Conservation (phyloP, 306 rosid species). For the Sicyos baderoa region DNA sequence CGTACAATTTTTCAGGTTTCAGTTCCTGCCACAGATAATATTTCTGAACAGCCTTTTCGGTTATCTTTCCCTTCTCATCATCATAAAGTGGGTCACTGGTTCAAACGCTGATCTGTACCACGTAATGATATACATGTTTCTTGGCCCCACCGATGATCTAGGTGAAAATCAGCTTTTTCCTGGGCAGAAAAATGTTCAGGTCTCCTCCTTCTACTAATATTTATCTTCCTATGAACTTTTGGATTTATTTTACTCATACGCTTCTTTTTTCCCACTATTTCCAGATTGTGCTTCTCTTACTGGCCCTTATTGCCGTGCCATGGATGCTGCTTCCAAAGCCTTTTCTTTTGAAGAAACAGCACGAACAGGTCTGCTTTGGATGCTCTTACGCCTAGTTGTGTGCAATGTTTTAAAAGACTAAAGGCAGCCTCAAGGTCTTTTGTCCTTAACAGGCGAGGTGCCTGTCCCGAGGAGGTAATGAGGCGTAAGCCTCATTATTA, state of each 20-base stretch:
- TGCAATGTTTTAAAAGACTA: not conserved
- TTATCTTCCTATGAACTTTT: not conserved
- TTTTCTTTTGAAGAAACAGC: constrained; percentile 84
- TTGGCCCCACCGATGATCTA: constrained; percentile 78
- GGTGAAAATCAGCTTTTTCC: constrained; percentile 90
- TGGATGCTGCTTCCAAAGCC: constrained; percentile 99
- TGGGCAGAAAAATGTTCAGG: constrained; percentile 87
- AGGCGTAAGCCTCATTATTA: too few species aligned
- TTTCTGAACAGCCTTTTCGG: constrained; percentile 91
- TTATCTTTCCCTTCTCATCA: constrained; percentile 68
- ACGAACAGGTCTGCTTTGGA: constrained; percentile 50
- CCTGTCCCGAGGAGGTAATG: too few species aligned
- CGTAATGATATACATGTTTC: constrained; percentile 93
- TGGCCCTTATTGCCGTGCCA: constrained; percentile 81
- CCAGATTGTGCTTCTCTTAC: constrained; percentile 67
- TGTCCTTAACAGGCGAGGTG: too few species aligned
- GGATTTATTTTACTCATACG: constrained; percentile 8
- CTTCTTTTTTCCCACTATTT: constrained; percentile 14
- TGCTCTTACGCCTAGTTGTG: constrained; percentile 9
- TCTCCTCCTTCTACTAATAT: constrained; percentile 16
- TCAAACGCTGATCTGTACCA: constrained; percentile 92
- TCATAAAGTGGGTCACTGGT: constrained; percentile 92
- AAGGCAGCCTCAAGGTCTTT: too few species aligned
- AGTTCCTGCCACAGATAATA: constrained; percentile 77
- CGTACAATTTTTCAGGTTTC: constrained; percentile 63